A percentile compares a stretch with the other conserved stretches of the same genome.
These are phyloP conservation scores for Aspergillus ustus DNA, from an alignment of 2,329 filamentous ascomycete species.

Conservation along the genomic window DNA sequence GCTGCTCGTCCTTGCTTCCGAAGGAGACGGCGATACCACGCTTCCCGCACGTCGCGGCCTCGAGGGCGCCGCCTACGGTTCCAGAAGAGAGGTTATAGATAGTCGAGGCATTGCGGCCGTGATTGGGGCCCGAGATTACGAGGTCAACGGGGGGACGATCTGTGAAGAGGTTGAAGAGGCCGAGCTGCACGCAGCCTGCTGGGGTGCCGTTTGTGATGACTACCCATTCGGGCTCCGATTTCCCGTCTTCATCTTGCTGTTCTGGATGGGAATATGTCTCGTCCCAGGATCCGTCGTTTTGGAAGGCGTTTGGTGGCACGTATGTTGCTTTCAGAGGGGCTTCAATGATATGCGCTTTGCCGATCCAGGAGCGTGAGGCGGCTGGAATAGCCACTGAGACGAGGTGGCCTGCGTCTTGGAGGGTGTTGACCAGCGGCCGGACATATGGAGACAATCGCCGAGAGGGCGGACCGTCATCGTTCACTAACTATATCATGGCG, in stretches of 20 bases:
- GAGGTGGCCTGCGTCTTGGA: conserved; percentile 73
- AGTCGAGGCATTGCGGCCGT: conserved; percentile 77
- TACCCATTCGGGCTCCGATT: conserved; percentile 60
- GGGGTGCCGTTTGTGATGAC: conserved; percentile 77
- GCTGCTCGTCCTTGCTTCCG: conserved; percentile 79
- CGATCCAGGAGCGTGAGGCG: conserved; percentile 91
- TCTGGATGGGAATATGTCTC: conserved; percentile 35
- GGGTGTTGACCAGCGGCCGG: conserved; percentile 69
- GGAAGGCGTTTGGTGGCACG: conserved; percentile 66
- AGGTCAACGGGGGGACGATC: conserved; percentile 71
- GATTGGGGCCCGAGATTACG: conserved; percentile 77
- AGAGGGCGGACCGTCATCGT: conserved; percentile 78
- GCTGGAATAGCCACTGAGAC: conserved; percentile 89
- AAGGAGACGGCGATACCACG: conserved; percentile 80
- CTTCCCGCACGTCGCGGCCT: conserved; percentile 70
- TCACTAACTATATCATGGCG: conserved; percentile 47
- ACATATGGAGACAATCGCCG: conserved; percentile 74
- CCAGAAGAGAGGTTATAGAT: conserved; percentile 76
- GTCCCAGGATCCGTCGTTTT: conserved; percentile 60
- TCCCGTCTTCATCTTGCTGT: conserved; percentile 47
- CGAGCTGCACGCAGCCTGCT: conserved; percentile 76
- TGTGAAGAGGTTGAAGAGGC: conserved; percentile 74
- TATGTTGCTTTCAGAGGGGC: conserved; percentile 79
- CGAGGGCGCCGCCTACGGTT: conserved; percentile 75
- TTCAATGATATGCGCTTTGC: conserved; percentile 92